These are phyloP conservation scores for Nakazawaea laoshanensis DNA, from an alignment of 805 yeast species.

Conservation along the genomic window DNA sequence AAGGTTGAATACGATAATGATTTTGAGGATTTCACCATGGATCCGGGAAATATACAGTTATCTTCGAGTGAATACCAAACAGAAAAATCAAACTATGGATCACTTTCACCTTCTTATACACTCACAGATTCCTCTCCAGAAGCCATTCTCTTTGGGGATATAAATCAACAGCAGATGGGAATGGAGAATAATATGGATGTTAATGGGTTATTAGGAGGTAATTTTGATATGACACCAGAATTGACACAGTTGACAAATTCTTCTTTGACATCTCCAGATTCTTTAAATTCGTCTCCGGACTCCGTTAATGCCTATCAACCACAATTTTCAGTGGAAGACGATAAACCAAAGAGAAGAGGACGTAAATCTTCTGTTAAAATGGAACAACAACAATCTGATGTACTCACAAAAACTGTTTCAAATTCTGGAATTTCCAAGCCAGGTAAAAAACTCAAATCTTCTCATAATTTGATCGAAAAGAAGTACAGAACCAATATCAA, in stretches of 20 bases:
- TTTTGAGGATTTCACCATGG: too few relatives aligned
- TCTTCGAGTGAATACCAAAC: too few relatives aligned
- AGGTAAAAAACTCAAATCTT: conserved; percentile 42
- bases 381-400: neutral
- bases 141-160: conserved; percentile 18
- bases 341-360: conserved; percentile 7
- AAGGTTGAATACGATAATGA: too few relatives aligned
- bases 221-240: neutral
- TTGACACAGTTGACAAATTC: neutral
- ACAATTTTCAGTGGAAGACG: neutral
- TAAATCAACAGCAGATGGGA: neutral
- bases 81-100: too few relatives aligned
- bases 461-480: conserved; percentile 68
- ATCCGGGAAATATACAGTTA: too few relatives aligned
- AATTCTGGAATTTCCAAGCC: conserved; percentile 23
- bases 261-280: neutral
- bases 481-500: conserved; percentile 66
- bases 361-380: conserved; percentile 5
- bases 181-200: conserved; percentile 4
- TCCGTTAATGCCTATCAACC: conserved; percentile 6
- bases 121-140: conserved; percentile 29
- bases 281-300: conserved; percentile 9
- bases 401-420: conserved; percentile 3
- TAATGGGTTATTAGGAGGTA: conserved; percentile 2
- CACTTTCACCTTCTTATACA: conserved; percentile 21